Base-by-base conservation (phyloP, 345 rosid genomes). In the Lagerstroemia speciosa region DNA sequence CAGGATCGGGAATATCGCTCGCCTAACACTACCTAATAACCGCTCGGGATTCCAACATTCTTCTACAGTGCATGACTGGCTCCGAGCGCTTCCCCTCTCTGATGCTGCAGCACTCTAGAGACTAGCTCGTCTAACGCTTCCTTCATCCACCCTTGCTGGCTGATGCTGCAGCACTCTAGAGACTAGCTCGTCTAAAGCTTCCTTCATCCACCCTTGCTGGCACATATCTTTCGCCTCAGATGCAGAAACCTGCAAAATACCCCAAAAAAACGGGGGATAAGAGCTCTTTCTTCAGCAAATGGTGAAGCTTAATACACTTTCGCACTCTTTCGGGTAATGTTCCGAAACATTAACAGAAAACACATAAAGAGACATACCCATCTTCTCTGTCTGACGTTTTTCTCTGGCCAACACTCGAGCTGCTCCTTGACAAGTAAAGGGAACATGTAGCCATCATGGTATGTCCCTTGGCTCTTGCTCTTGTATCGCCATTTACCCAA, bases 361-460 rank as follows among this genome's bases (percentile, higher is more conserved):
- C 3, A 24, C 60, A n/a, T 41, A 12, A 2, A 22, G 60, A 53
- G n/a, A 53, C 60, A 8, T 24, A 53, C 60, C 60, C 60, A 53
- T 53, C 60, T 22, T 53, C 60, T 76, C 57, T 77, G 72, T 3
- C 91, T 81, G 60, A 78, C 46, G 60, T 79, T 74, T 72, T 79
- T 78, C 85, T 86, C 91, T 0, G 91, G 91, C 91, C 91, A 86
- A 43, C 57, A 58, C 8, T 79, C 85, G 48, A 86, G 77, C 72
- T 79, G 77, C 67, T 81, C 73, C 32, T 72, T 50, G 30, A 86
- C 88, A 43, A 45, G 84, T 43, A 86, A 69, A 66, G 91, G 85
- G 68, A 86, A 86, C 88, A 86, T 79, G 72, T 79, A 82, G 16
- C 91, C 91, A 71, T 84, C 86, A 67, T 86, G 76, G 37, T 43